Conservation (phyloP, 768 basidiomycete genomes). For the Mrakia blollopis region DNA sequence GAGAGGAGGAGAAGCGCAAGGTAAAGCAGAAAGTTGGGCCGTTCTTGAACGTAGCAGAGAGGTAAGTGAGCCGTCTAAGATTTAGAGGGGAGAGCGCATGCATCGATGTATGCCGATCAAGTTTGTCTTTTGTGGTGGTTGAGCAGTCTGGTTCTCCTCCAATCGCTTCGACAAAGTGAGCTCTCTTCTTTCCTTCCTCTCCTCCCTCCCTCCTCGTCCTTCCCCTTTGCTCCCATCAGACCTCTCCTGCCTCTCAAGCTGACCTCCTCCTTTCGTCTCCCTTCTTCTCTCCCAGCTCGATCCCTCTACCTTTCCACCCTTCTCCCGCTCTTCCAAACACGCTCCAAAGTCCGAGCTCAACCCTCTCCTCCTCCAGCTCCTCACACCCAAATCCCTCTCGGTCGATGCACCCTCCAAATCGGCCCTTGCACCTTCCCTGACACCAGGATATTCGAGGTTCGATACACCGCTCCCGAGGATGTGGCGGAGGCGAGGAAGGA, state of each 20-base stretch:
- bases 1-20: slow-evolving; percentile 42
- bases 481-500: slow-evolving; percentile 9
- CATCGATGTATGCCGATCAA: neutral
- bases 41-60: slow-evolving; percentile 43
- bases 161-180: slow-evolving; percentile 3
- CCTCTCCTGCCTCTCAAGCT: neutral
- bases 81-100: neutral
- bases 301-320: slow-evolving; percentile 62
- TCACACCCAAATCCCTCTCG: slow-evolving; percentile 61
- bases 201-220: neutral
- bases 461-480: slow-evolving; percentile 43
- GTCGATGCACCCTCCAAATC: slow-evolving; percentile 64
- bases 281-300: slow-evolving; percentile 42
- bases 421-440: slow-evolving; percentile 69
- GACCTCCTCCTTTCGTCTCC: neutral
- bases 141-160: neutral
- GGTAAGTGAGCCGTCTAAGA: slow-evolving; percentile 17
- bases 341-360: slow-evolving; percentile 58
- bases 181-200: neutral
- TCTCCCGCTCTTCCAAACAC: slow-evolving; percentile 64
- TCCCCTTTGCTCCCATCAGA: neutral
- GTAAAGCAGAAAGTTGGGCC: neutral
- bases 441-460: slow-evolving; percentile 67
- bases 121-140: too few species aligned
- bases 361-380: slow-evolving; percentile 53